These are phyloP conservation scores for Macadamia tetraphylla DNA, from an alignment of 164 flowering plant species.

Conservation along the genomic window DNA sequence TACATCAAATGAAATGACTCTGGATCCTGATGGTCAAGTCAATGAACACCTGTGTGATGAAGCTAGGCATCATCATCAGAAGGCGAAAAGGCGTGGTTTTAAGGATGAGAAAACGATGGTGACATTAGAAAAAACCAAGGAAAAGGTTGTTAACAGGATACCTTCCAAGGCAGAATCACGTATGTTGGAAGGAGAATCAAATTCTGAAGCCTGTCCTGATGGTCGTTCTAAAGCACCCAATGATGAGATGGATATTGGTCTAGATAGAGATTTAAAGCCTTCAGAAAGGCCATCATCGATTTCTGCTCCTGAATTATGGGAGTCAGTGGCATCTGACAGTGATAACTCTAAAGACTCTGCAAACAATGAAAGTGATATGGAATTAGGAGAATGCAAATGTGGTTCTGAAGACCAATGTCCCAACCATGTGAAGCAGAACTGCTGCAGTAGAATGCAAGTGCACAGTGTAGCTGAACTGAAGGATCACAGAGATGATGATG, in stretches of 20 bases:
- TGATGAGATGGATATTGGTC: conserved; percentile 15
- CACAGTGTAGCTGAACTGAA: conserved; percentile 13
- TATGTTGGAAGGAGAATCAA: conserved; percentile 24
- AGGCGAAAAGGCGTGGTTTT: conserved; percentile 6
- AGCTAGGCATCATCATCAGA: conserved; percentile 9
- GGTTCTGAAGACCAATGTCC: conserved; percentile 12
- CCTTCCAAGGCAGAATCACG: conserved; percentile 9
- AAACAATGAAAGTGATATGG: conserved; percentile 13
- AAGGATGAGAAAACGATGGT: conserved; percentile 23
- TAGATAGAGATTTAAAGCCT: conserved; percentile 12
- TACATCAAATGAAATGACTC: conserved; percentile 2
- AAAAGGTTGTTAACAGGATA: conserved; percentile 10
- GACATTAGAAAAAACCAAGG: conserved; percentile 7
- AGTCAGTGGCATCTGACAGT: conserved; percentile 13
- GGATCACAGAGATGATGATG: conserved; percentile 12
- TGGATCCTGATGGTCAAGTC: conserved; percentile 17
- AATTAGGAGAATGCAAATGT: conserved; percentile 9
- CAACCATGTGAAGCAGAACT: conserved; percentile 11
- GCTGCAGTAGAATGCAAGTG: conserved; percentile 10
- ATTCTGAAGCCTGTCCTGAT: conserved; percentile 18
- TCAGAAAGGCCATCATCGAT: conserved; percentile 17
- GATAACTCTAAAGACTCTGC: conserved; percentile 18
- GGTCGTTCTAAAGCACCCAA: conserved; percentile 24
- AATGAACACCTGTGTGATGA: conserved; percentile 13
- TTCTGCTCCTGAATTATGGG: conserved; percentile 13